Evolutionary conservation across 1,284 basidiomycete genomes (phyloP), one percentile per base, ranked within the genome.

Genomic region (Hemileia vastatrix): DNA sequence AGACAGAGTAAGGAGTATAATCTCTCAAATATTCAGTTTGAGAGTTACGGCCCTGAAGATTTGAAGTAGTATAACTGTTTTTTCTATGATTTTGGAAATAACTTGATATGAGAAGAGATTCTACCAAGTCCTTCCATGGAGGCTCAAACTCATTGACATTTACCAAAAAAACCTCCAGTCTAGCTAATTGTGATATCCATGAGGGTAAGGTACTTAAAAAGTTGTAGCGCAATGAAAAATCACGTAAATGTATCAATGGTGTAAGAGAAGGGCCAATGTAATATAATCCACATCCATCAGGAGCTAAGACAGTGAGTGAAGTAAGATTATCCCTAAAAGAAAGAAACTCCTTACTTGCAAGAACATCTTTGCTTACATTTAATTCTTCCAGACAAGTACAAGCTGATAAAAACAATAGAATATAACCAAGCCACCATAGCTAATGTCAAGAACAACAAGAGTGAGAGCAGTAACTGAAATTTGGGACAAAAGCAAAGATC

Each of bases 131-230:
- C 71, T 84, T 83, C 90, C 93, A 96, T 2, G 90, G 87, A 3
- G 87, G 86, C 66, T 88, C 85, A 77, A 96, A 95, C 4, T 89
- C 87, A 75, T 98, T 98, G 40, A 86, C 87, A 68, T 97, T 93
- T 31, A 97, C 83, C 66, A 87, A 86, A 2, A 98, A 80, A 2
- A 86, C 86, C 76, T 93, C 89, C 52, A 98, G 81, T n/a, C 83
- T 45, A 3, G 31, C 81, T 32, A 98, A 80, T 33, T 88, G 82
- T 74, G 89, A 90, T 47, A 98, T 80, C 94, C 95, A 98, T 65
- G 86, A 84, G 3, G 94, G 93, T 31, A 97, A 80, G 15, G 86
- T 83, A 68, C 88, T 82, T 71, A 98, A 80, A 72, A 86, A 86
- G 77, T 98, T 98, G 70, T 86, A 80, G 60, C 92, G 84, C 54